phyloP scores from a whole-genome alignment of 345 rosid species.

The Bruguiera gymnorhiza region DNA sequence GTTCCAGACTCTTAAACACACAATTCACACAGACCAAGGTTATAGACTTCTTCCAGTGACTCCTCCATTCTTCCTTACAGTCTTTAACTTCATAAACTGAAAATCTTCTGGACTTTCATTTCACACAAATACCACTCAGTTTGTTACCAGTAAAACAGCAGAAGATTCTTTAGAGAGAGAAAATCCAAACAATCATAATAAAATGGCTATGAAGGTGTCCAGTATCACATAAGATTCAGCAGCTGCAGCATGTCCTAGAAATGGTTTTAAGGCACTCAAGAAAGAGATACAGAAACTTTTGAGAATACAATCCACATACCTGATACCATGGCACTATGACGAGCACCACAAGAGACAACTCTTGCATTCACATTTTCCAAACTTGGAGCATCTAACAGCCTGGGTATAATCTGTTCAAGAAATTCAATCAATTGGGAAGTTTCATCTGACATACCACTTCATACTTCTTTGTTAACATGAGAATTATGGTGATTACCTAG shows the following conservation, averaged over 20 bases:
- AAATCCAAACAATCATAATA: too few species aligned
- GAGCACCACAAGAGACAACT: slow-evolving; percentile 90
- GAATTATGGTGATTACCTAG: not conserved
- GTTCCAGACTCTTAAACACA: too few species aligned
- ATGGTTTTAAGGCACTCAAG: not conserved
- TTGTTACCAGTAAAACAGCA: not conserved
- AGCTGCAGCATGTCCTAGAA: not conserved
- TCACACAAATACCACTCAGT: too few species aligned
- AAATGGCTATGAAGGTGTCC: not conserved
- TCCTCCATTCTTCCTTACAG: too few species aligned
- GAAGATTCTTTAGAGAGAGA: not conserved
- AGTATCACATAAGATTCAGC: not conserved
- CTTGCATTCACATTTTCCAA: slow-evolving; percentile 58
- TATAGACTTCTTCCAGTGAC: too few species aligned
- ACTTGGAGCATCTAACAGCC: slow-evolving; percentile 80
- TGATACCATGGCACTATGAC: slow-evolving; percentile 72
- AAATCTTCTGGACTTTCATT: too few species aligned
- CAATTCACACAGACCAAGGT: too few species aligned
- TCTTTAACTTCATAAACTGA: too few species aligned
- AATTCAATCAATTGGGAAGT: slow-evolving; percentile 23
- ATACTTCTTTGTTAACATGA: not conserved
- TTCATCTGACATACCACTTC: not conserved
- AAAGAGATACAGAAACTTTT: not conserved
- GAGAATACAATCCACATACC: slow-evolving; percentile 37
- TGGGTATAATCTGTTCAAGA: slow-evolving; percentile 70